Base-by-base conservation (phyloP, 1,284 basidiomycete genomes). In the Leccinum proximum region DNA sequence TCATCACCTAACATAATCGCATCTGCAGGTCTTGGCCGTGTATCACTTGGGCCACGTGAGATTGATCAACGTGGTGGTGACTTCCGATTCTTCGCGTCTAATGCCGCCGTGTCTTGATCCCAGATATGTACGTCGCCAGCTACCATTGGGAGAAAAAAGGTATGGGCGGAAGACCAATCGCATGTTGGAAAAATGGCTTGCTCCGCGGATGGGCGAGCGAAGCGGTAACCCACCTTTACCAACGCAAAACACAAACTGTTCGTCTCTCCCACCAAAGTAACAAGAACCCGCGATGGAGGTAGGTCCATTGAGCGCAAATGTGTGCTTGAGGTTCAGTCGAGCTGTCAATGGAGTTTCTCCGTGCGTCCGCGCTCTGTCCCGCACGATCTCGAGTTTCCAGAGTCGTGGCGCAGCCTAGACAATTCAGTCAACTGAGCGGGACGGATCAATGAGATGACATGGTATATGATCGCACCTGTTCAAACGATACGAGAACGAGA, bases 41-140 rank as follows among this genome's bases (percentile, higher is more conserved):
- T 90, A 89, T 70, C 75, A 86, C 66, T 82, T 93, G 61, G n/a
- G n/a, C n/a, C n/a, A n/a, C n/a, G n/a, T n/a, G n/a, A n/a, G n/a
- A n/a, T n/a, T n/a, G n/a, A n/a, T 89, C 71, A 89, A 91, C 66
- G 87, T 92, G 48, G 87, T 87, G n/a, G 83, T 80, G n/a, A n/a
- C n/a, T n/a, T n/a, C n/a, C n/a, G n/a, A n/a, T n/a, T n/a, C 82
- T 45, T 72, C 78, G 61, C 82, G 89, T 9, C n/a, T 8, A 91
- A 73, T 26, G 84, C 81, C 3, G 83, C 91, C 8, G 88, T 88
- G 75, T 91, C 88, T 61, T 86, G 85, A 70, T 93, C 91, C 91
- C 91, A 93, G 40, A 93, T 87, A 68, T 91, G 88, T n/a, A 93
- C 88, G 68, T 92, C 88, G 2, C 91, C 91, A 66, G 83, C 91